These are phyloP conservation scores for Fonsecaea multimorphosa DNA, from an alignment of 2,329 filamentous ascomycete genomes.

Conservation along the genomic window DNA sequence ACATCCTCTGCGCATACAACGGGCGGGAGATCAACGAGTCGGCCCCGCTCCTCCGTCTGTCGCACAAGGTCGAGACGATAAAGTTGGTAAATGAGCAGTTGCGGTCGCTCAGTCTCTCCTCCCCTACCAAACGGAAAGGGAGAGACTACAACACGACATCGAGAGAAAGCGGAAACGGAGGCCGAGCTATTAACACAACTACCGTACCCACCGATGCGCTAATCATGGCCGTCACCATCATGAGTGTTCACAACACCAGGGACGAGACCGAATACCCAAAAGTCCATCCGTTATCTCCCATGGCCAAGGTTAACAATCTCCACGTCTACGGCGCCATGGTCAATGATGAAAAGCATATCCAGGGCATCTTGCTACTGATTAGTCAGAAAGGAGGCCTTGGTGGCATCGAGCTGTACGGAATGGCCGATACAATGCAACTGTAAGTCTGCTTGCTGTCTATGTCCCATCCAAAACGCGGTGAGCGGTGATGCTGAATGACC, in stretches of 20 bases:
- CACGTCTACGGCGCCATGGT: slow-evolving; percentile 33
- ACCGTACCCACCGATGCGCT: slow-evolving; percentile 25
- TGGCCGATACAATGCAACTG: slow-evolving; percentile 36
- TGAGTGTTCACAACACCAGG: slow-evolving; percentile 26
- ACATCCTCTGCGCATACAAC: slow-evolving; percentile 24
- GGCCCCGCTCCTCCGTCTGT: slow-evolving; percentile 25
- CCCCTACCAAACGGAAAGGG: not conserved
- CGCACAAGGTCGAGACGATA: slow-evolving; percentile 32
- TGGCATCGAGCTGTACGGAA: slow-evolving; percentile 25
- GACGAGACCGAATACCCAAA: slow-evolving; percentile 22
- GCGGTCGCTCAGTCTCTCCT: slow-evolving; percentile 12
- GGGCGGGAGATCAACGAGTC: slow-evolving; percentile 27
- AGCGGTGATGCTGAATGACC: not conserved
- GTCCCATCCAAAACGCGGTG: not conserved
- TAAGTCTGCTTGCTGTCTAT: slow-evolving; percentile 10
- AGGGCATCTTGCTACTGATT: slow-evolving; percentile 29
- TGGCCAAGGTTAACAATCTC: slow-evolving; percentile 27
- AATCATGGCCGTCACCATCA: slow-evolving; percentile 30
- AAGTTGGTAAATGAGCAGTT: slow-evolving; percentile 32
- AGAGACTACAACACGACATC: not conserved
- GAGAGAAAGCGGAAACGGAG: not conserved
- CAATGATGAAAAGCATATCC: slow-evolving; percentile 31
- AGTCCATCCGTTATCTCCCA: slow-evolving; percentile 26
- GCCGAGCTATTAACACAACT: too few species aligned
- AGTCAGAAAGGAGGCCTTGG: slow-evolving; percentile 30